A percentile compares a stretch with the other conserved stretches of the same genome.
Evolutionary conservation across 331 rosid genomes (phyloP).

Genomic region (Quercus tomentella): DNA sequence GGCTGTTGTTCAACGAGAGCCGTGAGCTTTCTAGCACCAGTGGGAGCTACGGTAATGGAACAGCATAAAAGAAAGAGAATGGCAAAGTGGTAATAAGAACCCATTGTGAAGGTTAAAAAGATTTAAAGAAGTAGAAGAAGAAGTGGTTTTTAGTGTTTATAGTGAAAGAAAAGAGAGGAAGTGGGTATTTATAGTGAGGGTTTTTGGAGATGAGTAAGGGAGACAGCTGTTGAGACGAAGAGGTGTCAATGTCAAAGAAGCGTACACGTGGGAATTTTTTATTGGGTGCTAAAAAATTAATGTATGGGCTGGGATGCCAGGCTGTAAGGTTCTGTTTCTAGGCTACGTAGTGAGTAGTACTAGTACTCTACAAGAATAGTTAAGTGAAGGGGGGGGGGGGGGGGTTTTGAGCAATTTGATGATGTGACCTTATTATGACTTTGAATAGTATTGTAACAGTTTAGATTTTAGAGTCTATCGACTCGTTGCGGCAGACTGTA

Average conservation of each 20-base stretch:
- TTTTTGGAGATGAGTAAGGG: neutral
- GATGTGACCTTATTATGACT: too few relatives aligned
- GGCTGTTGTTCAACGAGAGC: constrained; percentile 66
- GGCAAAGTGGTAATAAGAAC: constrained; percentile 25
- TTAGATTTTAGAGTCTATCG: too few relatives aligned
- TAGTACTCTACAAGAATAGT: too few relatives aligned
- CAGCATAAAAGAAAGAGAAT: constrained; percentile 12
- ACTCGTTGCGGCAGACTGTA: too few relatives aligned
- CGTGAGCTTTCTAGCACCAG: constrained; percentile 24
- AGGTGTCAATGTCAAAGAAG: constrained; percentile 5
- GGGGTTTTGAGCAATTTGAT: too few relatives aligned
- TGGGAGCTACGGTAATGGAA: neutral
- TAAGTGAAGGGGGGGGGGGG: too few relatives aligned
- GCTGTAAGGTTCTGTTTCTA: constrained; percentile 24
- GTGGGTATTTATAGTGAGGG: constrained; percentile 33
- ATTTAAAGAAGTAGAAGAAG: neutral
- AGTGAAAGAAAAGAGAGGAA: too few relatives aligned
- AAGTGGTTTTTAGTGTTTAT: neutral
- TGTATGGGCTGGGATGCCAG: constrained; percentile 26
- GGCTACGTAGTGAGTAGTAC: too few relatives aligned
- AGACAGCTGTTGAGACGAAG: constrained; percentile 54
- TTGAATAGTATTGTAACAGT: too few relatives aligned
- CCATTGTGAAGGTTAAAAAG: constrained; percentile 18
- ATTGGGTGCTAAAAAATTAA: constrained; percentile 2
- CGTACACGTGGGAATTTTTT: constrained; percentile 11